Evolutionary conservation across 1,284 basidiomycete species (phyloP).

Genomic region (Ustilago crameri): DNA sequence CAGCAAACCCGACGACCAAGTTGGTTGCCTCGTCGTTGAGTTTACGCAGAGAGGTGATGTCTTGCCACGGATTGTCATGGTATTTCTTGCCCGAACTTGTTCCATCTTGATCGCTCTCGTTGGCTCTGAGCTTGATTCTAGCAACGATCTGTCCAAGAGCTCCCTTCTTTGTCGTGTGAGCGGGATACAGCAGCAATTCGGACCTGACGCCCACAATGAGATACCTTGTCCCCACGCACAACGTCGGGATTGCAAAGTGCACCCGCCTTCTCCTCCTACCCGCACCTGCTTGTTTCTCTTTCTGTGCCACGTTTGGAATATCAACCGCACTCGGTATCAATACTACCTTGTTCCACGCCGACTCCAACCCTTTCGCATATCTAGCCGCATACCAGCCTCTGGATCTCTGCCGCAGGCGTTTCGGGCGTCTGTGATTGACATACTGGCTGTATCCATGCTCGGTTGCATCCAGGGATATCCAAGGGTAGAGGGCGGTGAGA

Average conservation of each 20-base stretch:
- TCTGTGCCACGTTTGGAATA: background rate
- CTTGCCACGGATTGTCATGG: conserved; percentile 34
- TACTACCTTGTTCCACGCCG: conserved; percentile 9
- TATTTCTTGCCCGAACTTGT: background rate
- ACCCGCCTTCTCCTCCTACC: conserved; percentile 4
- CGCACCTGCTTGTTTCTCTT: background rate
- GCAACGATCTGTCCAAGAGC: background rate
- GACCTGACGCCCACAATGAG: conserved; percentile 27
- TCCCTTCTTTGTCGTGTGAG: background rate
- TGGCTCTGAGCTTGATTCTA: conserved; percentile 1
- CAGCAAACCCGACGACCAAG: conserved; percentile 32
- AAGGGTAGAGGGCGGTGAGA: background rate
- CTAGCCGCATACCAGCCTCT: conserved; percentile 14
- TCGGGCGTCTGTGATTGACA: background rate
- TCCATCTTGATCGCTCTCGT: background rate
- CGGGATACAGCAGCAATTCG: conserved; percentile 14
- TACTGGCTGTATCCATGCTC: background rate
- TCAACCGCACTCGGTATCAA: conserved; percentile 1
- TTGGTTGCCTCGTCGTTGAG: conserved; percentile 3
- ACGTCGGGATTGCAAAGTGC: conserved; percentile 30
- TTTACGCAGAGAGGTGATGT: conserved; percentile 23
- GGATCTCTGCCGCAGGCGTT: conserved; percentile 1
- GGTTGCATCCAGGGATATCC: background rate
- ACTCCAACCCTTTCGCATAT: background rate
- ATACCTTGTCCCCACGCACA: conserved; percentile 9